Percentiles rank a stretch among this genome's conserved stretches.
phyloP scores from a whole-genome alignment of 306 rosid species.

The Oxytropis ochrocephala region DNA sequence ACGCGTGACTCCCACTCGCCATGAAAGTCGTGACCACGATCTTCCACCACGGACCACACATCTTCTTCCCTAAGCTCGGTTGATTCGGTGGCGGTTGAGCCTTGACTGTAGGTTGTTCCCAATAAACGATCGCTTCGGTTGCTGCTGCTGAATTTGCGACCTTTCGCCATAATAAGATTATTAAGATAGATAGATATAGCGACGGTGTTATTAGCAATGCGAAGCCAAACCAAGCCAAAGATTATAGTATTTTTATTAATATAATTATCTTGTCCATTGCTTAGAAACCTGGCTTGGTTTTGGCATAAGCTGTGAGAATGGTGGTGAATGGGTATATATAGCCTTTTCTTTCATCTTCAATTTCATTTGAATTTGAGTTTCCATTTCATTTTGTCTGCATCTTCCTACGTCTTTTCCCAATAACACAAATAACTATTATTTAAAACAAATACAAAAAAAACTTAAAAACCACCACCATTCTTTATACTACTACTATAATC shows the following conservation, averaged over 20 bases:
- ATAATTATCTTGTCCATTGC: background rate
- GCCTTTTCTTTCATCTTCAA: constrained; percentile 21
- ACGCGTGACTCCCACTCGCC: constrained; percentile 34
- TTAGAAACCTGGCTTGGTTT: constrained; percentile 20
- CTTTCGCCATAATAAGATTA: constrained; percentile 55
- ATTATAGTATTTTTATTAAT: background rate
- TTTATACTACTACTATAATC: background rate
- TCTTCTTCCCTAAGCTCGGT: constrained; percentile 81
- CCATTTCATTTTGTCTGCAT: constrained; percentile 57
- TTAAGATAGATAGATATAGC: background rate
- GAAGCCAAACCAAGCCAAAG: background rate
- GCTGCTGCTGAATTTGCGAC: constrained; percentile 52
- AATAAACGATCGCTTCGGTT: constrained; percentile 65
- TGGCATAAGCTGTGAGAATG: constrained; percentile 26
- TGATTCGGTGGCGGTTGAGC: constrained; percentile 23
- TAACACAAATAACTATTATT: background rate
- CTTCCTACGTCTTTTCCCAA: constrained; percentile 17
- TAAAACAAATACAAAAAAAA: background rate
- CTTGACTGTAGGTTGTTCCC: constrained; percentile 42
- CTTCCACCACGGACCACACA: constrained; percentile 54
- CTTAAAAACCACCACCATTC: background rate
- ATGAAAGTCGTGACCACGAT: constrained; percentile 1
- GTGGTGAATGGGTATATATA: constrained; percentile 43
- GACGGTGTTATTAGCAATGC: background rate
- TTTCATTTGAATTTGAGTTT: constrained; percentile 89